Evolutionary conservation across 345 rosid species (phyloP), one percentile per base, ranked within the genome.

Genomic region (Luvunga scandens): DNA sequence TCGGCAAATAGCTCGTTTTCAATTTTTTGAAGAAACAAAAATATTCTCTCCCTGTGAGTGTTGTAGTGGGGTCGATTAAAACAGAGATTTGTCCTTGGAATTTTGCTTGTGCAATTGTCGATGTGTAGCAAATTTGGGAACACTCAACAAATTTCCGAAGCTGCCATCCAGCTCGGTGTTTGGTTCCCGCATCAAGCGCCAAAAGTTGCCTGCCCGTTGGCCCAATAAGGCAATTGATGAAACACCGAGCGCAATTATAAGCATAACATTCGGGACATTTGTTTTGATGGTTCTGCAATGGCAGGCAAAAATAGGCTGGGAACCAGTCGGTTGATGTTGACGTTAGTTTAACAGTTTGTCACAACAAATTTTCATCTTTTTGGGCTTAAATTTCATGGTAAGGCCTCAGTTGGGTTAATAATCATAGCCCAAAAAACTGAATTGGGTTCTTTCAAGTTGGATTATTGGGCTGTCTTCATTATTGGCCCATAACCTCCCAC

Each of bases 151-250:
- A 25, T 69, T 9, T 28, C 24, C 60, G 28, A 31, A 63, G 66
- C 62, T 60, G 36, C 24, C 38, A 25, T 69, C 78, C 48, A 64
- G 1, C 73, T 55, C 22, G 63, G 16, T 21, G 74, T 38, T 71
- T 53, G 74, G 59, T 50, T 70, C 56, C 75, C 36, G 31, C 70
- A n/a, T 42, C 57, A 59, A 30, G 30, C 9, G 31, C 55, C 71
- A 34, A 70, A 31, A 66, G 16, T 59, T 72, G 79, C 53, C 30
- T 67, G 53, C 30, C 13, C 0, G 2, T 1, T 21, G 2, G 14
- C 14, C 4, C 1, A 65, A 65, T 65, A 79, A 79, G 69, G 71
- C 81, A 24, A n/a, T 27, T 48, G 38, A 63, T 60, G n/a, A 56
- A 30, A 71, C 22, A 57, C 21, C 7, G 28, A 34, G 73, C 13